phyloP scores from a whole-genome alignment of 129 eudicot genomes.

The Pulicaria dysenterica region DNA sequence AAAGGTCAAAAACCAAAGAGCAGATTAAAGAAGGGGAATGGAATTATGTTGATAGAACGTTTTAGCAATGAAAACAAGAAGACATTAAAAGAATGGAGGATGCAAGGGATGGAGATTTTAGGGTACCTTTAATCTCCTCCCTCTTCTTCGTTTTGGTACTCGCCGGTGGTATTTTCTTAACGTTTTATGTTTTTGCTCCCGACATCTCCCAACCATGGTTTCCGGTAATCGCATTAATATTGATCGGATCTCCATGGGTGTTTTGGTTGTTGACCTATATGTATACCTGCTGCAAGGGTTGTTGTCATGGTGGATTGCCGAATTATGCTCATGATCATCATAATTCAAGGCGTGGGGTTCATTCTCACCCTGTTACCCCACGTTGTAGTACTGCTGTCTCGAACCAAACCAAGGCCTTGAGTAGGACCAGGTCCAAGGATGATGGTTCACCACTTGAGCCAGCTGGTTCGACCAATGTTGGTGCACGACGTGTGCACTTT shows the following conservation, averaged over 20 bases:
- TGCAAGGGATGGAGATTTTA: constrained; percentile 60
- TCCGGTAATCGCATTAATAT: constrained; percentile 45
- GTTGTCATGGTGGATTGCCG: constrained; percentile 24
- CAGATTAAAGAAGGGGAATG: background rate
- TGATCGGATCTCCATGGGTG: constrained; percentile 69
- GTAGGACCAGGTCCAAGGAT: constrained; percentile 17
- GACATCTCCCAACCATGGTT: constrained; percentile 55
- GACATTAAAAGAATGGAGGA: constrained; percentile 54
- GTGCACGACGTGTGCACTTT: constrained; percentile 43
- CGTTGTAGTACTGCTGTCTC: constrained; percentile 11
- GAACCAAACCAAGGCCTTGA: constrained; percentile 21
- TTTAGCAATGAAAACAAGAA: constrained; percentile 29
- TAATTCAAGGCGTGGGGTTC: constrained; percentile 34
- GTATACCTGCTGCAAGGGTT: constrained; percentile 59
- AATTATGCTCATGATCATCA: constrained; percentile 24
- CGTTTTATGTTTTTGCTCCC: constrained; percentile 52
- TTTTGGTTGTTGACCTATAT: constrained; percentile 71
- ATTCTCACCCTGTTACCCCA: constrained; percentile 23
- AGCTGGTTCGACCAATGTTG: constrained; percentile 13
- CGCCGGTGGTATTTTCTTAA: constrained; percentile 60
- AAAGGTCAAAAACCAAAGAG: background rate
- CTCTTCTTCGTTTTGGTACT: constrained; percentile 54
- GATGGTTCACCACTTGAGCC: constrained; percentile 23
- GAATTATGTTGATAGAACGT: constrained; percentile 27
- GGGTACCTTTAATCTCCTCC: constrained; percentile 68